phyloP scores from a whole-genome alignment of 2,329 filamentous ascomycete species.

The Colletotrichum kahawae region DNA sequence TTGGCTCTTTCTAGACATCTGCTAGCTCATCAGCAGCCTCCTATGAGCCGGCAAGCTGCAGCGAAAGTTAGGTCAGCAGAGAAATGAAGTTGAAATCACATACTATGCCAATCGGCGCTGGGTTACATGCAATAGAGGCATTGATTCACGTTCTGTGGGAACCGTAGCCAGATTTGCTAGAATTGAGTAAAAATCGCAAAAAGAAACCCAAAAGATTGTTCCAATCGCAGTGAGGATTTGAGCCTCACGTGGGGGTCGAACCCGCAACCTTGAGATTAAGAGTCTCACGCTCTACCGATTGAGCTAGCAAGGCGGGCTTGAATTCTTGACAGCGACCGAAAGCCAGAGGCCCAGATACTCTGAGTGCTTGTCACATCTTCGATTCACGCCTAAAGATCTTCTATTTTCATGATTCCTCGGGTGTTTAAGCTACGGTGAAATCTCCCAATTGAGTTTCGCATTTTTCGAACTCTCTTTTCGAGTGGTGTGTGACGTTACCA shows the following conservation, averaged over 20 bases:
- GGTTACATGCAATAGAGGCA: not conserved
- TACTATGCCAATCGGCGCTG: not conserved
- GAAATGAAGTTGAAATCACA: not conserved
- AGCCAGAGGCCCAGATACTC: too few species aligned
- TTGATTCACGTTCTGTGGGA: not conserved
- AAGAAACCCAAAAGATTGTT: not conserved
- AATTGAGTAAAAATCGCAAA: not conserved
- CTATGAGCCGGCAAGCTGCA: not conserved
- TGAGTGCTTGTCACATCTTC: not conserved
- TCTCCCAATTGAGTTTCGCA: not conserved
- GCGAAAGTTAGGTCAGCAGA: not conserved
- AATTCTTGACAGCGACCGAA: not conserved
- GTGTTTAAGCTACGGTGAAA: not conserved
- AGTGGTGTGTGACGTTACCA: not conserved
- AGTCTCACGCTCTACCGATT: slow-evolving; percentile 53
- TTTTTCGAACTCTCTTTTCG: not conserved
- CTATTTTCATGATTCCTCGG: not conserved
- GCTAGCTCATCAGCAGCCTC: not conserved
- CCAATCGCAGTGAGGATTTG: slow-evolving; percentile 16
- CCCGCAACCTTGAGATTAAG: slow-evolving; percentile 45
- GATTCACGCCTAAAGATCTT: not conserved
- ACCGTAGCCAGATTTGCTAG: not conserved
- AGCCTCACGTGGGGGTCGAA: slow-evolving; percentile 28
- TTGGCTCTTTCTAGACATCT: not conserved
- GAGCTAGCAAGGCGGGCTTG: slow-evolving; percentile 20